Evolutionary conservation across 257 asterid genomes (phyloP), one percentile per base, ranked within the genome.

Genomic region (Solanum chiquidenum): DNA sequence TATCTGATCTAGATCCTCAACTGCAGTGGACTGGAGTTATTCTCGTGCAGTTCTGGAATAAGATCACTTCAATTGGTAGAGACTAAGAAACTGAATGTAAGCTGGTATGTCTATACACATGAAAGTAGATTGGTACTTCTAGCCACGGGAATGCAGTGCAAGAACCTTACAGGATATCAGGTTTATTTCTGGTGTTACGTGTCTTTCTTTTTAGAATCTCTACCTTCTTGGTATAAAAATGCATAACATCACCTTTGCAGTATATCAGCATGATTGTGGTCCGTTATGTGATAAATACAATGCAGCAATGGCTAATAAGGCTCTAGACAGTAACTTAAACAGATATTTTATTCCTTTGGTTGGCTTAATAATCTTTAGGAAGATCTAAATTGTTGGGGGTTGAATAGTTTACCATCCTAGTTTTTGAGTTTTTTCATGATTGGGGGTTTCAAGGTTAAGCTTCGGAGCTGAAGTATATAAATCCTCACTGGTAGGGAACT

Each of bases 41-140:
- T 92, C 89, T 88, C 95, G 29, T 95, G 91, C 91, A 88, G 88
- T 91, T 82, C 90, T 37, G 98, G 91, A 87, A 90, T 91, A 64
- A 93, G 89, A 88, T 92, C 93, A 85, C 96, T 97, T 87, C 95
- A 92, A 84, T 89, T 95, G 89, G 96, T 89, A 37, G 99, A 95
- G 93, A 91, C 95, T 44, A 97, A 94, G 93, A 95, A 93, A 89
- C 38, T 86, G 88, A 94, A 86, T 88, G 89, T 97, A 55, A 94
- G 94, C 86, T 97, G 99, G 99, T 95, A 94, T 91, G 90, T 93
- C 88, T 97, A 97, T 91, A 97, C 99, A 14, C 99, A 95, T 90
- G 99, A 97, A 91, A 97, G 99, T 91, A 94, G 98, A 93, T 86
- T 97, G 96, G 98, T 97, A 92, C 95, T 95, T 87, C 98, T 97